Evolutionary conservation across 192 early-diverging fungal genomes (phyloP).

Genomic region (Umbelopsis sp.): DNA sequence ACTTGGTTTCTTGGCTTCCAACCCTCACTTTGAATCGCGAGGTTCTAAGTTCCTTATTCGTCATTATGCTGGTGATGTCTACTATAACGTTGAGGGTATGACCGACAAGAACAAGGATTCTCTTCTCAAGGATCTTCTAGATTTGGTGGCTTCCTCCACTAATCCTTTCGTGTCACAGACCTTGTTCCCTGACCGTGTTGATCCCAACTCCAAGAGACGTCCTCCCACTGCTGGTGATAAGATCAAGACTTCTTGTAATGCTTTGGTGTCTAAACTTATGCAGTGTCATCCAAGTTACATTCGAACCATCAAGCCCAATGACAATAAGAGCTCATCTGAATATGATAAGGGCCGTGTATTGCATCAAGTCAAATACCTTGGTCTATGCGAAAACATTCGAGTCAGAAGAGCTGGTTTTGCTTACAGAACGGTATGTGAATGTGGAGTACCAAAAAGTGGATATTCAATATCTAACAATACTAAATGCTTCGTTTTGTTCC

Average conservation of each 20-base stretch:
- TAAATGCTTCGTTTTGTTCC: background rate
- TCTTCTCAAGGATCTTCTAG: slow-evolving; percentile 89
- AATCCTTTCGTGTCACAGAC: slow-evolving; percentile 72
- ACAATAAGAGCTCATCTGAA: slow-evolving; percentile 88
- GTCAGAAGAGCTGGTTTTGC: slow-evolving; percentile 98
- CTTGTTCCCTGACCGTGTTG: slow-evolving; percentile 92
- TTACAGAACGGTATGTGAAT: slow-evolving; percentile 54
- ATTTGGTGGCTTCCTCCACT: slow-evolving; percentile 76
- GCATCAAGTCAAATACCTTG: slow-evolving; percentile 97
- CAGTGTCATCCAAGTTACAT: slow-evolving; percentile 95
- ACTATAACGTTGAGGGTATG: slow-evolving; percentile 90
- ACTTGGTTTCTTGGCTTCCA: slow-evolving; percentile 63
- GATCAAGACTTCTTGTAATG: slow-evolving; percentile 85
- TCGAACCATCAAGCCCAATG: slow-evolving; percentile 97
- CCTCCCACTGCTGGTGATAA: slow-evolving; percentile 97
- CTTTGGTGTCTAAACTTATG: slow-evolving; percentile 94
- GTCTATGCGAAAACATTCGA: slow-evolving; percentile 96
- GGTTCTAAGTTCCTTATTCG: slow-evolving; percentile 78
- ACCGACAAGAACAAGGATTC: slow-evolving; percentile 99
- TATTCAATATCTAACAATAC: too few species aligned
- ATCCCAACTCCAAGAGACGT: slow-evolving; percentile 89
- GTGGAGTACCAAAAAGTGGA: too few species aligned
- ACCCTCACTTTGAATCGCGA: slow-evolving; percentile 74
- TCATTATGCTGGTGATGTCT: slow-evolving; percentile 98
- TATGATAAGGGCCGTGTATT: slow-evolving; percentile 91